Percentiles rank a stretch among this genome's conserved stretches.
Conservation (phyloP, 257 asterid species). For the Solanum virginianum region DNA sequence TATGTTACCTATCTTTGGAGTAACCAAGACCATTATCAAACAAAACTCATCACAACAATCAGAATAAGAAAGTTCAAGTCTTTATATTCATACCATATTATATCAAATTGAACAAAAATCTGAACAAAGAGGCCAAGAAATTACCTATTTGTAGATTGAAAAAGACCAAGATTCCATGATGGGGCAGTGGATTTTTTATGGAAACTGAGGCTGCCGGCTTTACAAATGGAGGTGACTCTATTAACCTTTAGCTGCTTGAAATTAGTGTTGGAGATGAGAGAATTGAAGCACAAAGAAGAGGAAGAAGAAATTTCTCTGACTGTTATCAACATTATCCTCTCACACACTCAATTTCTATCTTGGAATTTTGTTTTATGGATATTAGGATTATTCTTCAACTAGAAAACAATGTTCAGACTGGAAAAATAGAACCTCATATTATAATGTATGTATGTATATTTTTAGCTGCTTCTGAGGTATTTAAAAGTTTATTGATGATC, state of each 20-base stretch:
- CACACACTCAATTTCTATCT: neutral
- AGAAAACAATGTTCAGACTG: neutral
- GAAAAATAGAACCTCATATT: too few species aligned
- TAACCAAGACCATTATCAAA: neutral
- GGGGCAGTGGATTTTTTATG: neutral
- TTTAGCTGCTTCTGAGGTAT: too few species aligned
- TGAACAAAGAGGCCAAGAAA: neutral
- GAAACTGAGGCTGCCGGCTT: neutral
- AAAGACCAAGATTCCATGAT: neutral
- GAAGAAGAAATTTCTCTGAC: slow-evolving; percentile 35
- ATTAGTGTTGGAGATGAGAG: slow-evolving; percentile 12
- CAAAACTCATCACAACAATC: neutral
- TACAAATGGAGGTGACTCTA: neutral
- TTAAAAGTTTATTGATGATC: too few species aligned
- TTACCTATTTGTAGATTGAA: neutral
- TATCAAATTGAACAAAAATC: neutral
- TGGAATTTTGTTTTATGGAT: neutral
- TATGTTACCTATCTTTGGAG: neutral
- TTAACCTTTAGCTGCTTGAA: neutral
- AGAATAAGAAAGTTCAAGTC: neutral
- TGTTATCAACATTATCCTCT: slow-evolving; percentile 60
- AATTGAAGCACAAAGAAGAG: slow-evolving; percentile 22
- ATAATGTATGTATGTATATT: too few species aligned
- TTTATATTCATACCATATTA: neutral
- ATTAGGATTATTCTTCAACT: neutral